Evolutionary conservation across 2,329 filamentous ascomycete species (phyloP), one percentile per base, ranked within the genome.

Genomic region (Aspergillaceae sp.): DNA sequence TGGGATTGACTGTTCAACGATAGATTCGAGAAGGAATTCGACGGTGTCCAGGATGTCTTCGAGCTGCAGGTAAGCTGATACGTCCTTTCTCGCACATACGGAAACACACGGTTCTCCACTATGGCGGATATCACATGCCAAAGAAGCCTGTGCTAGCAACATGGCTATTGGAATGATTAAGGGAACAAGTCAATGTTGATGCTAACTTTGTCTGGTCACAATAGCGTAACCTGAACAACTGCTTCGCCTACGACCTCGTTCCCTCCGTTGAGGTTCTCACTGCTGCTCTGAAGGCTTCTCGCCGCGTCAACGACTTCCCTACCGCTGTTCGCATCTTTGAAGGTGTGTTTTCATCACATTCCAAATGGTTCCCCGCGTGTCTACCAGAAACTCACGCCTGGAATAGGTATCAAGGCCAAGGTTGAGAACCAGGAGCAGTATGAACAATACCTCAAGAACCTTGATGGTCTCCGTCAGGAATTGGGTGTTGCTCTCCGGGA

Each of bases 21-120:
- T 69, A 98, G 92, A 77, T 98, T 94, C 68, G 92, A 98, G 82
- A 96, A 96, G 82, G 92, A 98, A 76, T 98, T 98, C 68, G 91
- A 98, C 54, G 74, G 75, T 66, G 92, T 98, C 57, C 88, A 97
- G 75, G 92, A 98, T 76, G 91, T 97, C 67, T 98, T 98, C 73
- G 92, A 98, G 83, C 88, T 98, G 67, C 90, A 96, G 88, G 90
- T 95, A 83, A 67, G 79, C 68, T 42, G 50, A 40, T 47, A 43
- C 41, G 43, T 46, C 40, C 43, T 43, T 40, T 43, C 45, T 48
- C 41, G 40, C 47, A 40, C 41, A 45, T 43, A 46, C 44, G 47
- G 50, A 51, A 49, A 38, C 36, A 38, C 36, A 38, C 19, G 36
- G 36, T 38, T 9, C 3, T 38, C 27, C 27, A 6, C 11, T 38